Evolutionary conservation across 1,284 basidiomycete species (phyloP).

Genomic region (Earliella scabrosa): DNA sequence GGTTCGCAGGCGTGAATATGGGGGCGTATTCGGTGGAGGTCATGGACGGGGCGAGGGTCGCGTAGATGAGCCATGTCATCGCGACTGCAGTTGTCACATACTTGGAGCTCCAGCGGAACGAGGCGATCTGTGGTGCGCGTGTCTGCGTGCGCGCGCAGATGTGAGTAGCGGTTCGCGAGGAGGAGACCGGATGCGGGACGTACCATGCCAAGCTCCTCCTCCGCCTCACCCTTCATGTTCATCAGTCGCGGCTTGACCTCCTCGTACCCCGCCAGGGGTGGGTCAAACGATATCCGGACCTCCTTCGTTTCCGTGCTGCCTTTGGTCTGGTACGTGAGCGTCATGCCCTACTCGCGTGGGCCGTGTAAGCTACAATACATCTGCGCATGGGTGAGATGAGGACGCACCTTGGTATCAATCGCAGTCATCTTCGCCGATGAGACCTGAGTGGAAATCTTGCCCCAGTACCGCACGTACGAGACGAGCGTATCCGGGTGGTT

Average conservation of each 20-base stretch:
- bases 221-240: constrained; percentile 73
- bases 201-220: constrained; percentile 78
- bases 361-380: background rate
- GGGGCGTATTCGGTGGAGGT: constrained; percentile 22
- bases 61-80: constrained; percentile 43
- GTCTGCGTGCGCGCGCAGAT: constrained; percentile 44
- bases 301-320: constrained; percentile 44
- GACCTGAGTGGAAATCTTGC: constrained; percentile 60
- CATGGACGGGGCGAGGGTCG: constrained; percentile 40
- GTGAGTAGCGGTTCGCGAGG: background rate
- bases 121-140: constrained; percentile 62
- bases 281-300: constrained; percentile 64
- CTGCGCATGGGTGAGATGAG: background rate
- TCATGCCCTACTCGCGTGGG: constrained; percentile 60
- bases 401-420: constrained; percentile 63
- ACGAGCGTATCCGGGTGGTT: constrained; percentile 81
- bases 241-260: constrained; percentile 80
- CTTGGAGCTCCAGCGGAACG: constrained; percentile 51
- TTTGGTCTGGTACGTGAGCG: constrained; percentile 62
- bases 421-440: constrained; percentile 64
- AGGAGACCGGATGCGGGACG: constrained; percentile 23
- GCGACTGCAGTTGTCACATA: constrained; percentile 28
- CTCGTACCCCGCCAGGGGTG: constrained; percentile 72
- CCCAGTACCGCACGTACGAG: constrained; percentile 77
- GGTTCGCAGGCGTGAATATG: constrained; percentile 26